Conservation (phyloP, 352 stramenopile species). For the Peronospora belbahrii region DNA sequence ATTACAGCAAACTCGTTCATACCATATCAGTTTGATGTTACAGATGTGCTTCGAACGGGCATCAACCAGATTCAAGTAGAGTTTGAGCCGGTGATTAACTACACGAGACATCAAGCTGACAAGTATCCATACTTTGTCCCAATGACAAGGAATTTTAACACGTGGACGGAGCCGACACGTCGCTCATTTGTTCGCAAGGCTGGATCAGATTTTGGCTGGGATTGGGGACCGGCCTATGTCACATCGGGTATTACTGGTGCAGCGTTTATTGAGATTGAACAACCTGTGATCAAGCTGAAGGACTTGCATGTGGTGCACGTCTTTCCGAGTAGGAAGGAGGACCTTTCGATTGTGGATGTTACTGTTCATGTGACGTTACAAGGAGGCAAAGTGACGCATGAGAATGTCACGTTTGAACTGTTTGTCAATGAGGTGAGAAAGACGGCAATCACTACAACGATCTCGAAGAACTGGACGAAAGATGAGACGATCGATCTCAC, state of each 20-base stretch:
- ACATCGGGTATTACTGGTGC: slow-evolving; percentile 53
- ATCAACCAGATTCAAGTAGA: slow-evolving; percentile 48
- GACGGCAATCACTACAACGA: slow-evolving; percentile 7
- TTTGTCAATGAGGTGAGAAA: slow-evolving; percentile 35
- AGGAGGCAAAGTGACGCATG: slow-evolving; percentile 14
- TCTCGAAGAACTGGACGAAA: slow-evolving; percentile 14
- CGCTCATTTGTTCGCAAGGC: slow-evolving; percentile 82
- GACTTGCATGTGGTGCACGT: slow-evolving; percentile 39
- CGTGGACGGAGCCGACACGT: slow-evolving; percentile 69
- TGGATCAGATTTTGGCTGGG: slow-evolving; percentile 82
- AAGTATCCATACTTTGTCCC: slow-evolving; percentile 74
- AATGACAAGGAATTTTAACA: slow-evolving; percentile 66
- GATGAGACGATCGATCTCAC: slow-evolving; percentile 23
- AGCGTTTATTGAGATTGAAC: slow-evolving; percentile 37
- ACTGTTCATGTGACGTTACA: slow-evolving; percentile 35
- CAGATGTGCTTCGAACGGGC: slow-evolving; percentile 10
- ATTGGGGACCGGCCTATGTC: slow-evolving; percentile 75
- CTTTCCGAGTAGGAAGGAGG: slow-evolving; percentile 22
- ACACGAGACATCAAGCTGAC: slow-evolving; percentile 40
- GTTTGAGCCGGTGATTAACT: slow-evolving; percentile 50
- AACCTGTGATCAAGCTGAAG: slow-evolving; percentile 14
- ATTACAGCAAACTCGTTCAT: slow-evolving; percentile 57
- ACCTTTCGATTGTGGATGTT: slow-evolving; percentile 35
- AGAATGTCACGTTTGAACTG: slow-evolving; percentile 40
- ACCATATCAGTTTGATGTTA: slow-evolving; percentile 43